A percentile compares a stretch with the other conserved stretches of the same genome.
phyloP scores from a whole-genome alignment of 345 rosid species.

The Durio zibethinus region DNA sequence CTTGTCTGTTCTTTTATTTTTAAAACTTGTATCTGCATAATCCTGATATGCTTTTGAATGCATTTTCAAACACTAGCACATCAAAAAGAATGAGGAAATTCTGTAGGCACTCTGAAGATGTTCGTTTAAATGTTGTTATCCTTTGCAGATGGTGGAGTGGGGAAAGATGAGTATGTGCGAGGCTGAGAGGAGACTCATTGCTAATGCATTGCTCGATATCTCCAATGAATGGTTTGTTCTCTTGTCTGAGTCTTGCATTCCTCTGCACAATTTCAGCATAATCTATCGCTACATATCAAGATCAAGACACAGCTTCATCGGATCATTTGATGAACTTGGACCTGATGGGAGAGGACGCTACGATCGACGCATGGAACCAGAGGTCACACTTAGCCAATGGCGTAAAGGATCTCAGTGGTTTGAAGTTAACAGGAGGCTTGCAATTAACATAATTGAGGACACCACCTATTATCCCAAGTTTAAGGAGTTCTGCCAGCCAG shows the following conservation, averaged over 20 bases:
- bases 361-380: slow-evolving; percentile 54
- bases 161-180: slow-evolving; percentile 94
- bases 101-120: background rate
- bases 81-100: background rate
- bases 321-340: slow-evolving; percentile 69
- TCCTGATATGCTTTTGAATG: background rate
- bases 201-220: slow-evolving; percentile 82
- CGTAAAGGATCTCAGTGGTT: slow-evolving; percentile 97
- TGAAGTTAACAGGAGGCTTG: slow-evolving; percentile 67
- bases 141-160: slow-evolving; percentile 53
- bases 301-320: slow-evolving; percentile 73
- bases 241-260: slow-evolving; percentile 84
- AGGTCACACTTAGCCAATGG: slow-evolving; percentile 71
- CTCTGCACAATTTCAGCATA: slow-evolving; percentile 69
- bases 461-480: slow-evolving; percentile 67
- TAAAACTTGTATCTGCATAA: background rate
- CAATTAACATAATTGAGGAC: slow-evolving; percentile 59
- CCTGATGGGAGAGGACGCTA: slow-evolving; percentile 86
- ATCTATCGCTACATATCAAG: slow-evolving; percentile 54
- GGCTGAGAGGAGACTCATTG: slow-evolving; percentile 86
- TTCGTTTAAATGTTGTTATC: background rate
- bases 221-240: slow-evolving; percentile 91
- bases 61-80: background rate
- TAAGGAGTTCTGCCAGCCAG: slow-evolving; percentile 62
- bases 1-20: background rate